A percentile compares a stretch with the other conserved stretches of the same genome.
These are phyloP conservation scores for Pecoramyces ruminantium DNA, from an alignment of 192 early-diverging fungal species.

Conservation along the genomic window DNA sequence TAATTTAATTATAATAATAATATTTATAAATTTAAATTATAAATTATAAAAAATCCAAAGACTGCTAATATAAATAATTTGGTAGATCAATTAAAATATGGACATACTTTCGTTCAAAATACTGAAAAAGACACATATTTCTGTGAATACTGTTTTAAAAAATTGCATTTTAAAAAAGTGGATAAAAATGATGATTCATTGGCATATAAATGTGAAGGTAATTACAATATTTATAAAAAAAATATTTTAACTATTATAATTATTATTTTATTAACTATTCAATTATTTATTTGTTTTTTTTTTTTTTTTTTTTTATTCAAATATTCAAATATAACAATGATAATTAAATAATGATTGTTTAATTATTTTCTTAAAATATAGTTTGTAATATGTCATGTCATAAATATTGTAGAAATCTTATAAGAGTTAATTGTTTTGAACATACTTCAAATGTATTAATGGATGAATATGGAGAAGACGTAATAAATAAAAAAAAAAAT, in stretches of 20 bases:
- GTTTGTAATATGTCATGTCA: conserved; percentile 31
- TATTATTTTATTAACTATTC: too few species aligned
- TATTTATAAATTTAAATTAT: too few species aligned
- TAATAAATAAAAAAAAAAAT: conserved; percentile 10
- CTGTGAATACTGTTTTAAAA: conserved; percentile 21
- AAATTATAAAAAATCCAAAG: too few species aligned
- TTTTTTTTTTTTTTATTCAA: too few species aligned
- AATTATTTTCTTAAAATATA: neutral
- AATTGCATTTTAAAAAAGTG: conserved; percentile 1
- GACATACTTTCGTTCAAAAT: conserved; percentile 20
- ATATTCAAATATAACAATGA: too few species aligned
- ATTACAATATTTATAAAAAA: too few species aligned
- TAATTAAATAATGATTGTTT: too few species aligned
- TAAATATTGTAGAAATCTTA: conserved; percentile 20
- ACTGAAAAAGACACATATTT: conserved; percentile 10
- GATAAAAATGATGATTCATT: conserved; percentile 6
- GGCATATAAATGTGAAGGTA: conserved; percentile 29
- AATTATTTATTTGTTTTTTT: too few species aligned
- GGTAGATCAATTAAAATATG: conserved; percentile 7
- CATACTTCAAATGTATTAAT: conserved; percentile 7
- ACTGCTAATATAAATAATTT: neutral
- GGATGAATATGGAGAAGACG: conserved; percentile 13
- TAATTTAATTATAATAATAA: too few species aligned
- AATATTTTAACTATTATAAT: too few species aligned
- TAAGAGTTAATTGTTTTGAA: conserved; percentile 15